Percentiles rank a stretch among this genome's conserved stretches.
Evolutionary conservation across 345 rosid genomes (phyloP).

Genomic region (Conringia planisiliqua): DNA sequence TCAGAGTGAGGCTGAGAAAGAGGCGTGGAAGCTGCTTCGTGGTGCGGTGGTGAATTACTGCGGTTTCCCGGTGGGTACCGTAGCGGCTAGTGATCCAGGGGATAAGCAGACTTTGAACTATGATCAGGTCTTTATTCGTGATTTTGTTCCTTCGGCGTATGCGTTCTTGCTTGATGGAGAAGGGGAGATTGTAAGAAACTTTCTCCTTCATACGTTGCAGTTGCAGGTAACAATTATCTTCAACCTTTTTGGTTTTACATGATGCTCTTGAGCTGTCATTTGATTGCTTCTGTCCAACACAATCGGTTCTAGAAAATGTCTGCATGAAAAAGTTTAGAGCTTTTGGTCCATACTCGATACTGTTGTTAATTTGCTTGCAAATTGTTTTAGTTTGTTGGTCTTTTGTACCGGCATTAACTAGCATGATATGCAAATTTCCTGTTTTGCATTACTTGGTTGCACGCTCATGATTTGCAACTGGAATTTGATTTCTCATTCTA

Average conservation of each 20-base stretch:
- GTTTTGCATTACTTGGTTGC: neutral
- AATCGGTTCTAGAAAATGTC: neutral
- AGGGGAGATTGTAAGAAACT: constrained; percentile 82
- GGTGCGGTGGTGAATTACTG: constrained; percentile 65
- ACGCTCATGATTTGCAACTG: constrained; percentile 19
- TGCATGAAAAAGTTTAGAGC: neutral
- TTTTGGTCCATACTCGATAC: neutral
- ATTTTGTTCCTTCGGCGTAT: constrained; percentile 92
- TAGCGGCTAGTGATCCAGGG: constrained; percentile 77
- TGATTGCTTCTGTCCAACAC: neutral
- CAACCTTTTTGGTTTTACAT: neutral
- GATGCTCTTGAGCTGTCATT: neutral
- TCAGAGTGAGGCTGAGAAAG: constrained; percentile 60
- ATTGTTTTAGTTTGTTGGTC: neutral
- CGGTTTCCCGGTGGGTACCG: constrained; percentile 80
- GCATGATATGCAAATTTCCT: neutral
- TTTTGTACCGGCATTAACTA: neutral
- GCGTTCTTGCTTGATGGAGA: constrained; percentile 91
- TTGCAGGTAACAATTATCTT: constrained; percentile 60
- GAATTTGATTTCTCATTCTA: constrained; percentile 27
- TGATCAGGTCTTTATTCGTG: constrained; percentile 94
- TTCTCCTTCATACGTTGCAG: constrained; percentile 89
- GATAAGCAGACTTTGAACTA: constrained; percentile 75
- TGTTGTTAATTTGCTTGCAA: neutral
- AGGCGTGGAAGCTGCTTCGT: constrained; percentile 87